Percentiles rank a stretch among this genome's conserved stretches.
Conservation (phyloP, 768 basidiomycete species). For the Termitomyces sp. region DNA sequence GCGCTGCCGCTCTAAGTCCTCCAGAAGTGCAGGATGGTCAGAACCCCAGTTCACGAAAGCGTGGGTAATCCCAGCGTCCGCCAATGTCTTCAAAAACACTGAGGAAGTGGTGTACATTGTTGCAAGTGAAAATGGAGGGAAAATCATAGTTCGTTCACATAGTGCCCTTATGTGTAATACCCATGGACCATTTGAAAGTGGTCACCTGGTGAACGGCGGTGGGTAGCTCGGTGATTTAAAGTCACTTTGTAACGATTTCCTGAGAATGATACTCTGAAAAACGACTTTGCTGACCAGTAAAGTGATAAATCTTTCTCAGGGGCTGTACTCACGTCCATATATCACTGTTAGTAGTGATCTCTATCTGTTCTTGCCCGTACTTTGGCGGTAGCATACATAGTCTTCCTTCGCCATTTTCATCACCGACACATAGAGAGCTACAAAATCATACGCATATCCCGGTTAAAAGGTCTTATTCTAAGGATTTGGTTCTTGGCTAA, state of each 20-base stretch:
- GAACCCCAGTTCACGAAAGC: constrained; percentile 76
- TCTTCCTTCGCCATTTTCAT: too few species aligned
- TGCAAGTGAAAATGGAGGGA: neutral
- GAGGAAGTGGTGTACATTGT: constrained; percentile 57
- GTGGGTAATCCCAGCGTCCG: constrained; percentile 56
- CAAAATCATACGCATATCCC: too few species aligned
- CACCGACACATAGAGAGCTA: too few species aligned
- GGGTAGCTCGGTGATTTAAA: neutral
- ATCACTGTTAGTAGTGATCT: too few species aligned
- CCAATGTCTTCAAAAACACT: constrained; percentile 51
- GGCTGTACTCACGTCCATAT: neutral
- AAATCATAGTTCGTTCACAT: neutral
- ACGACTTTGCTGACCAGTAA: neutral
- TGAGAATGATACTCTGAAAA: neutral
- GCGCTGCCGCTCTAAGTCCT: constrained; percentile 49
- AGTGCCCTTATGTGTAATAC: neutral
- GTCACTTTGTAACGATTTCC: neutral
- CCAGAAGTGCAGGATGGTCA: constrained; percentile 67
- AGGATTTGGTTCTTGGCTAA: too few species aligned
- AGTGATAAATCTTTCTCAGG: neutral
- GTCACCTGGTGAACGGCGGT: constrained; percentile 1
- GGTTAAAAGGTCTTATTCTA: too few species aligned
- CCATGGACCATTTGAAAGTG: neutral
- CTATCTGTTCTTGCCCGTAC: too few species aligned
- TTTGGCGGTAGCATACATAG: too few species aligned